Conservation (phyloP, 2,329 filamentous ascomycete genomes). For the Botrytis fragariae region DNA sequence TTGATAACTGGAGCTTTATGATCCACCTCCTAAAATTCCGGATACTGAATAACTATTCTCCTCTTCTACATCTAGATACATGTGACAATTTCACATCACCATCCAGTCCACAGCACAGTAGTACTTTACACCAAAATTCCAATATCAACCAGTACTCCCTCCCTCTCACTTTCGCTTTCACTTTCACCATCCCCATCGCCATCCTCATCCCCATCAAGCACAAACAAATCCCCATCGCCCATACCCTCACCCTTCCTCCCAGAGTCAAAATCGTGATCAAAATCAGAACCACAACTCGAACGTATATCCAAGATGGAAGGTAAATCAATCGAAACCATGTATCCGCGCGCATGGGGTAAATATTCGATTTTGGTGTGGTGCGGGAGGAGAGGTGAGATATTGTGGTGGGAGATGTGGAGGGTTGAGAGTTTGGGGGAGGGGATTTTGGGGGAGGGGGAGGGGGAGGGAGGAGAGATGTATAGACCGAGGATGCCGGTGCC, state of each 20-base stretch:
- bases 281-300: background rate
- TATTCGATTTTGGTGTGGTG: background rate
- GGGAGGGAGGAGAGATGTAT: background rate
- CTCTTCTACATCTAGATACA: background rate
- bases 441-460: fast-evolving
- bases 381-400: background rate
- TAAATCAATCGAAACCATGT: background rate
- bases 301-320: background rate
- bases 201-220: background rate
- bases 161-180: too few relatives aligned
- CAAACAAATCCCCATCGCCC: too few relatives aligned
- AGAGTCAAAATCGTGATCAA: too few relatives aligned
- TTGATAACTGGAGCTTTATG: background rate
- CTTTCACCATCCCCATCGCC: background rate
- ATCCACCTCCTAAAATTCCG: background rate
- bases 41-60: background rate
- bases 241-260: too few relatives aligned
- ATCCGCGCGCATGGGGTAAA: background rate
- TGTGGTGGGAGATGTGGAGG: background rate
- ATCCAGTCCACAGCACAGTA: background rate
- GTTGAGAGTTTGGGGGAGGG: too few relatives aligned
- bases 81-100: background rate
- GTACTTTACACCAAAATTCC: background rate
- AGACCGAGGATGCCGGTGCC: background rate
- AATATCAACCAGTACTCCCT: background rate